phyloP scores from a whole-genome alignment of 345 rosid species.

The Limnanthes douglasii region DNA sequence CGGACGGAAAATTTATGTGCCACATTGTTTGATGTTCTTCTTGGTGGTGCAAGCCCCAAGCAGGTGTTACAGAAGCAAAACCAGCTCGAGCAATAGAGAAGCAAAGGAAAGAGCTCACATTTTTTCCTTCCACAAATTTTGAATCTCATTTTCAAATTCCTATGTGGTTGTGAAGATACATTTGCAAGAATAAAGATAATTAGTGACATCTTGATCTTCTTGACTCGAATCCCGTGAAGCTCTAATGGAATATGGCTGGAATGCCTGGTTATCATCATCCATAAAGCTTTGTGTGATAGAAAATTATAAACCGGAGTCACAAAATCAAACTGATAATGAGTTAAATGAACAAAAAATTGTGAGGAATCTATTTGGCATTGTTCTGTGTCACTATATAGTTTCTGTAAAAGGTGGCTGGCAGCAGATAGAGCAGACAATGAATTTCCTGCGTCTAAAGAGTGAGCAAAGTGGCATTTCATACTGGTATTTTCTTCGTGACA shows the following conservation, averaged over 20 bases:
- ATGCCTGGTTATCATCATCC: slow-evolving; percentile 70
- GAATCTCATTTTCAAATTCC: slow-evolving; percentile 56
- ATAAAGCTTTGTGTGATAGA: slow-evolving; percentile 56
- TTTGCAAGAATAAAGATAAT: slow-evolving; percentile 56
- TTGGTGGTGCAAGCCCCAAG: slow-evolving; percentile 98
- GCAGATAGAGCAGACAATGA: slow-evolving; percentile 74
- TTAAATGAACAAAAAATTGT: slow-evolving; percentile 45
- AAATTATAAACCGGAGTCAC: slow-evolving; percentile 30
- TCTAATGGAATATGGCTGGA: slow-evolving; percentile 93
- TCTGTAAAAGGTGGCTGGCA: slow-evolving; percentile 98
- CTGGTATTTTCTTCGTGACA: slow-evolving; percentile 54
- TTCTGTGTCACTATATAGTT: slow-evolving; percentile 69
- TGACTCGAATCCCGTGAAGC: slow-evolving; percentile 79
- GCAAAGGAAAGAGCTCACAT: slow-evolving; percentile 44
- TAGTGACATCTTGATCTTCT: slow-evolving; percentile 72
- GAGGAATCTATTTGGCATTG: slow-evolving; percentile 58
- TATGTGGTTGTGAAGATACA: slow-evolving; percentile 48
- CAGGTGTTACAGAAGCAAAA: slow-evolving; percentile 83
- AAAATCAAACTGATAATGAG: slow-evolving; percentile 21
- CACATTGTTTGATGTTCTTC: slow-evolving; percentile 87
- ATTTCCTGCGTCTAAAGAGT: slow-evolving; percentile 51
- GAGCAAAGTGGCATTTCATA: slow-evolving; percentile 42
- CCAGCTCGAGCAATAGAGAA: slow-evolving; percentile 45
- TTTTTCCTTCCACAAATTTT: slow-evolving; percentile 80
- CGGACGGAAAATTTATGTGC: slow-evolving; percentile 80